Conservation (phyloP, 352 stramenopile genomes). For the Globisporangium cystogenes region DNA sequence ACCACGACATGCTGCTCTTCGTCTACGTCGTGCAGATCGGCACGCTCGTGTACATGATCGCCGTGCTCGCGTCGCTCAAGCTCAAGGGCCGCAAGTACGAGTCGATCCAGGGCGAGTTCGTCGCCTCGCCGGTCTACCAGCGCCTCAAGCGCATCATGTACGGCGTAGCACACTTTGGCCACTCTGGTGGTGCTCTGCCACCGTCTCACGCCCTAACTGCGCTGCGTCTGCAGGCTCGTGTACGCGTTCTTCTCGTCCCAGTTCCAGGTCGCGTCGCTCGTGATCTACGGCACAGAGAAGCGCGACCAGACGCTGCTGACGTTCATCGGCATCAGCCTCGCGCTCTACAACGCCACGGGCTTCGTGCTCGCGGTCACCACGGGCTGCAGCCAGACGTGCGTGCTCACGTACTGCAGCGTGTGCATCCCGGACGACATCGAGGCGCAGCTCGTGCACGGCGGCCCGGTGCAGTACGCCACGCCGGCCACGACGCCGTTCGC, state of each 20-base stretch:
- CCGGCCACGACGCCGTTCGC: constrained; percentile 20
- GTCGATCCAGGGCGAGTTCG: constrained; percentile 41
- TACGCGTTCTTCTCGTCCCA: constrained; percentile 50
- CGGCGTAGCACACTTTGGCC: not conserved
- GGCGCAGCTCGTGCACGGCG: constrained; percentile 18
- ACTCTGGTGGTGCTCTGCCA: too few relatives aligned
- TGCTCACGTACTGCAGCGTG: constrained; percentile 30
- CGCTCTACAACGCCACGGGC: constrained; percentile 33
- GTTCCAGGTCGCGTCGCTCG: constrained; percentile 39
- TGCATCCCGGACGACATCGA: constrained; percentile 45
- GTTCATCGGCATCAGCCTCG: constrained; percentile 34
- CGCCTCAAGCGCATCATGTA: constrained; percentile 52
- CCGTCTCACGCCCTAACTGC: too few relatives aligned
- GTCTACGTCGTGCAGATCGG: constrained; percentile 46
- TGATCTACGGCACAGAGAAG: constrained; percentile 25
- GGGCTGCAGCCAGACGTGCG: constrained; percentile 47
- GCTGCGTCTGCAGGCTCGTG: constrained; percentile 25
- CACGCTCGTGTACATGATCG: constrained; percentile 38
- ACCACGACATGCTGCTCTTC: constrained; percentile 27
- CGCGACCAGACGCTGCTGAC: constrained; percentile 8
- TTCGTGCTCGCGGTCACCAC: constrained; percentile 32
- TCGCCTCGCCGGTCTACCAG: constrained; percentile 48
- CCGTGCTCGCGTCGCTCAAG: constrained; percentile 30
- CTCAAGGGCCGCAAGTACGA: constrained; percentile 44
- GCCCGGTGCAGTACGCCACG: constrained; percentile 1